Conservation (phyloP, 78 protist species). For the Pelomyxa schiedti region DNA sequence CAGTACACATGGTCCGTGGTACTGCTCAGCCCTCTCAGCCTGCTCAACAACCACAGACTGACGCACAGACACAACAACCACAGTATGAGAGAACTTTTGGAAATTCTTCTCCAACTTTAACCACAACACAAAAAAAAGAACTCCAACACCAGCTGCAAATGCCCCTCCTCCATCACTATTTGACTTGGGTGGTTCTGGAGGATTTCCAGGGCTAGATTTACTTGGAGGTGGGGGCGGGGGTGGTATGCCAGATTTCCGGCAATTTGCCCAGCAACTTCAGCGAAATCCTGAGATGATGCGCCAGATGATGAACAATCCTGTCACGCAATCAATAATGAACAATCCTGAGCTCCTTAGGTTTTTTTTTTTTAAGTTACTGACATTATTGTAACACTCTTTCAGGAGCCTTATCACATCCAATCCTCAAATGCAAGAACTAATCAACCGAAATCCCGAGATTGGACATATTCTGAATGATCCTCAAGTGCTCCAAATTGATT, state of each 20-base stretch:
- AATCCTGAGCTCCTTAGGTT: conserved; percentile 68
- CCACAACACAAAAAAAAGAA: not conserved
- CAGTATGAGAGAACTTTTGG: not conserved
- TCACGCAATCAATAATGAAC: conserved; percentile 41
- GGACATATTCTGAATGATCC: conserved; percentile 68
- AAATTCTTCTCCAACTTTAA: not conserved
- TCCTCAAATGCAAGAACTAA: conserved; percentile 68
- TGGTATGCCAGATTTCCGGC: conserved; percentile 33
- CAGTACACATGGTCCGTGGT: conserved; percentile 66
- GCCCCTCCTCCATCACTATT: not conserved
- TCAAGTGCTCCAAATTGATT: conserved; percentile 5
- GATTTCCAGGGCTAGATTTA: not conserved
- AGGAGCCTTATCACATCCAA: conserved; percentile 51
- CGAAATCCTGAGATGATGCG: conserved; percentile 47
- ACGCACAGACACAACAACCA: conserved; percentile 7
- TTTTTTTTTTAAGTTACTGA: too few species aligned
- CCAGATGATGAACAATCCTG: conserved; percentile 53
- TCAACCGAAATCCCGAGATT: conserved; percentile 77
- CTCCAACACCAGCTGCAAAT: conserved; percentile 1
- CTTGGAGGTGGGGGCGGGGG: conserved; percentile 10
- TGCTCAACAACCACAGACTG: conserved; percentile 26
- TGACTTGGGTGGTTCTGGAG: not conserved
- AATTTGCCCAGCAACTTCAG: conserved; percentile 2
- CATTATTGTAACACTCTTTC: too few species aligned
- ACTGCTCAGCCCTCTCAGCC: conserved; percentile 27